Evolutionary conservation across 1,284 basidiomycete species (phyloP), one percentile per base, ranked within the genome.

Genomic region (Sanghuangporus sanghuang): DNA sequence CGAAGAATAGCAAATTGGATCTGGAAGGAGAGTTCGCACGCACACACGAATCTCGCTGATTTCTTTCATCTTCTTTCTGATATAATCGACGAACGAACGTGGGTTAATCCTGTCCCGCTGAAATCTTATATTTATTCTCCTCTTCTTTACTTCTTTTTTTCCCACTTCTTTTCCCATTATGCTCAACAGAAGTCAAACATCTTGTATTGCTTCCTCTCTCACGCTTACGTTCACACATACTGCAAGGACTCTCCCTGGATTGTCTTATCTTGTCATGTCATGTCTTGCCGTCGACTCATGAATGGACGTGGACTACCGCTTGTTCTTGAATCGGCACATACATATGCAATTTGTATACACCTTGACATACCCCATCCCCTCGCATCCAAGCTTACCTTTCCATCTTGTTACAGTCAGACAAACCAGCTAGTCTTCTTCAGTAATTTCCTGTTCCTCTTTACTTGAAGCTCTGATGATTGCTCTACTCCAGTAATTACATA

Each of bases 281-380:
- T 67, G n/a, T 14, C 42, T 18, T 44, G 42, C 27, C 50, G 23
- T 52, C 23, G 23, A 23, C 14, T 18, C 16, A 16, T 8, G 79
- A 82, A 85, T 79, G 84, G 84, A 87, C 85, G 77, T 80, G 82
- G 83, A 85, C 81, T 78, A 79, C 79, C 79, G 79, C 77, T 79
- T 79, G 78, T 81, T 83, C 78, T 77, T 32, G 27, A 49, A 36
- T 54, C 53, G 32, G 38, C 53, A 77, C 36, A 16, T 71, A 72
- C 69, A 78, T 83, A 14, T 44, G 27, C 27, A 32, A 32, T 18
- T 18, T 44, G 42, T 44, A 80, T 82, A 81, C 76, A 77, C 75
- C 73, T 78, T 57, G 38, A 57, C 21, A 57, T 39, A 57, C 42
- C 55, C 55, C 27, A 32, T 32, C 5, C 27, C 27, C 27, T 4